Percentiles rank a stretch among this genome's conserved stretches.
Evolutionary conservation across 345 rosid species (phyloP).

Genomic region (Pistacia integerrima): DNA sequence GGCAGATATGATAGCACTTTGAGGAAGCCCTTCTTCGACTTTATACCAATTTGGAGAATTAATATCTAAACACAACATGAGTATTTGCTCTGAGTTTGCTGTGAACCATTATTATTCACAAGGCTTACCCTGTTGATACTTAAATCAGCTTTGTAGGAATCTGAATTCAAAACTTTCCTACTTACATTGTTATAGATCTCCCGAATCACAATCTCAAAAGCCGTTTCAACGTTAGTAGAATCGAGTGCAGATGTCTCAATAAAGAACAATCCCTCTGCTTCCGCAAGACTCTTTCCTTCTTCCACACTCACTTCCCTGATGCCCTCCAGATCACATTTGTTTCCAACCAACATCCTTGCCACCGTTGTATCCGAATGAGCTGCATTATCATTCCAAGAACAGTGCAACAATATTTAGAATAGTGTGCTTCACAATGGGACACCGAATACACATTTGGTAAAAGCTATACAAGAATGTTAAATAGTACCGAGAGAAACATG

Average conservation of each 20-base stretch:
- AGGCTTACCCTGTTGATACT: neutral
- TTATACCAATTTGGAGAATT: neutral
- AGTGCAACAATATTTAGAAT: neutral
- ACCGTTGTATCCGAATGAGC: neutral
- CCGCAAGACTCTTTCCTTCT: constrained; percentile 42
- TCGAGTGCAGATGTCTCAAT: constrained; percentile 44
- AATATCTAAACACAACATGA: neutral
- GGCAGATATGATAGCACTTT: neutral
- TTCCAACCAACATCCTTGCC: constrained; percentile 26
- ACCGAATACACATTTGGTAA: no score
- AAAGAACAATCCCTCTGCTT: constrained; percentile 39
- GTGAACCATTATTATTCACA: neutral
- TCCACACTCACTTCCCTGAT: constrained; percentile 41
- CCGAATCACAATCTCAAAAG: constrained; percentile 16
- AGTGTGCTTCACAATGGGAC: no score
- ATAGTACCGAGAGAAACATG: no score
- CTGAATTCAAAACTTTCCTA: neutral
- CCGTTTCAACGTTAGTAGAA: constrained; percentile 34
- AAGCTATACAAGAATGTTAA: no score
- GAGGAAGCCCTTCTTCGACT: neutral
- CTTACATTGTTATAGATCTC: constrained; percentile 1
- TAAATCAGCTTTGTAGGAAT: neutral
- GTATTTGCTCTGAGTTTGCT: neutral
- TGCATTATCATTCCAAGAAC: neutral
- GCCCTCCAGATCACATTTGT: constrained; percentile 46